These are phyloP conservation scores for Tuber umbilicatum DNA, from an alignment of 495 filamentous ascomycete genomes.

Conservation along the genomic window DNA sequence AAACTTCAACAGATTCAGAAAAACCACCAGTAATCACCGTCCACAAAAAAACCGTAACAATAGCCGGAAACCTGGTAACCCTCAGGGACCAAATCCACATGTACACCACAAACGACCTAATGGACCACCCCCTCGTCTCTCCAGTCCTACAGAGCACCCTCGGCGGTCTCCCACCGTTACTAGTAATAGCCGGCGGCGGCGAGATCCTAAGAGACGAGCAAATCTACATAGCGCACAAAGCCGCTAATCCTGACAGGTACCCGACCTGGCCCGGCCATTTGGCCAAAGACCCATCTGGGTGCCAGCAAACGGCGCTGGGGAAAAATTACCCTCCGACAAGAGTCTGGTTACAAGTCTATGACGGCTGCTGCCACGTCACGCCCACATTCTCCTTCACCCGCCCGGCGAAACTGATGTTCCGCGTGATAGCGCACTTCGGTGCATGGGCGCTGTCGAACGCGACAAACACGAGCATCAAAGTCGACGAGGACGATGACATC, in stretches of 20 bases:
- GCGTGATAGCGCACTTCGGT: slow-evolving; percentile 82
- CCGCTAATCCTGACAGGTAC: slow-evolving; percentile 69
- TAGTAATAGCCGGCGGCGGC: slow-evolving; percentile 78
- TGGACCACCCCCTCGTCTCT: slow-evolving; percentile 83
- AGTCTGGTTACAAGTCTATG: slow-evolving; percentile 95
- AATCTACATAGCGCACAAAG: slow-evolving; percentile 90
- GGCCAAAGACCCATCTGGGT: slow-evolving; percentile 55
- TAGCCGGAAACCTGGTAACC: slow-evolving; percentile 62
- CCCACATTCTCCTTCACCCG: slow-evolving; percentile 83
- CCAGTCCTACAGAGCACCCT: slow-evolving; percentile 77
- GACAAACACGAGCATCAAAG: slow-evolving; percentile 70
- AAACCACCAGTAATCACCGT: slow-evolving; percentile 19
- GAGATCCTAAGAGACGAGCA: slow-evolving; percentile 90
- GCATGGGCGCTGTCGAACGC: slow-evolving; percentile 82
- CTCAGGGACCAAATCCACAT: slow-evolving; percentile 93
- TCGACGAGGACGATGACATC: slow-evolving; percentile 67
- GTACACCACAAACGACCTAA: slow-evolving; percentile 81
- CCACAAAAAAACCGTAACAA: slow-evolving; percentile 52
- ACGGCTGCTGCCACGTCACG: slow-evolving; percentile 85
- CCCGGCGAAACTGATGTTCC: slow-evolving; percentile 93
- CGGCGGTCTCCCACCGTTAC: slow-evolving; percentile 78
- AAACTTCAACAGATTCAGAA: slow-evolving; percentile 12
- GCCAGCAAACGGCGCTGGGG: slow-evolving; percentile 50
- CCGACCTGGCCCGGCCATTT: slow-evolving; percentile 60
- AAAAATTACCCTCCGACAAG: slow-evolving; percentile 68